Conservation (phyloP, 495 filamentous ascomycete genomes). For the Clavariopsis aquatica region DNA sequence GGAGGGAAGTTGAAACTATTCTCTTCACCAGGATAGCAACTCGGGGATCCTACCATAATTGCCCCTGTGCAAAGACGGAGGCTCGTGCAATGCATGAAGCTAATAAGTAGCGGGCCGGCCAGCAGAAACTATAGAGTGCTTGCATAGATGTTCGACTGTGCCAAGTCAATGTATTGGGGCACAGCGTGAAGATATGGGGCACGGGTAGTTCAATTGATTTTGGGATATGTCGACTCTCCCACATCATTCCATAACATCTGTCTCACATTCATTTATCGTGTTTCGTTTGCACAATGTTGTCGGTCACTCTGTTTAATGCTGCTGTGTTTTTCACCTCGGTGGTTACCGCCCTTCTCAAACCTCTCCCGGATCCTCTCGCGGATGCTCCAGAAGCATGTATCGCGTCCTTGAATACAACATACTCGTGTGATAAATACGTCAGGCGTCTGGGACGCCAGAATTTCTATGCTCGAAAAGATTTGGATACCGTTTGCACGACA, state of each 20-base stretch:
- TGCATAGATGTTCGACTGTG: no score
- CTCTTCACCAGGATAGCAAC: no score
- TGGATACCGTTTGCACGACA: conserved; percentile 7
- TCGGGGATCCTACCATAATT: no score
- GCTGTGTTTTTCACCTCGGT: neutral
- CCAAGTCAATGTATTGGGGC: no score
- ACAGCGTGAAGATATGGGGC: no score
- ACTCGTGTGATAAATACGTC: neutral
- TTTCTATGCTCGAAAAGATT: neutral
- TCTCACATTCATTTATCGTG: neutral
- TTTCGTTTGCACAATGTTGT: neutral
- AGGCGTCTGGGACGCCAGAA: neutral
- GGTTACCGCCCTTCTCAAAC: neutral
- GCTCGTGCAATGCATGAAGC: no score
- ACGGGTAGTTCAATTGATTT: neutral
- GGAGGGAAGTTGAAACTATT: no score
- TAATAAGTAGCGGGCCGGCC: no score
- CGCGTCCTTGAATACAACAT: neutral
- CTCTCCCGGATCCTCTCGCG: conserved; percentile 2
- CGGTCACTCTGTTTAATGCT: neutral
- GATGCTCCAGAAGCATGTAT: conserved; percentile 5
- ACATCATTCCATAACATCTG: neutral
- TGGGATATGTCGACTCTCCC: neutral
- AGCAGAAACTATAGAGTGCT: no score
- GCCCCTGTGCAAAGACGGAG: no score